Evolutionary conservation across 352 stramenopile species (phyloP), one percentile per base, ranked within the genome.

Genomic region (Pythium vanterpoolii): DNA sequence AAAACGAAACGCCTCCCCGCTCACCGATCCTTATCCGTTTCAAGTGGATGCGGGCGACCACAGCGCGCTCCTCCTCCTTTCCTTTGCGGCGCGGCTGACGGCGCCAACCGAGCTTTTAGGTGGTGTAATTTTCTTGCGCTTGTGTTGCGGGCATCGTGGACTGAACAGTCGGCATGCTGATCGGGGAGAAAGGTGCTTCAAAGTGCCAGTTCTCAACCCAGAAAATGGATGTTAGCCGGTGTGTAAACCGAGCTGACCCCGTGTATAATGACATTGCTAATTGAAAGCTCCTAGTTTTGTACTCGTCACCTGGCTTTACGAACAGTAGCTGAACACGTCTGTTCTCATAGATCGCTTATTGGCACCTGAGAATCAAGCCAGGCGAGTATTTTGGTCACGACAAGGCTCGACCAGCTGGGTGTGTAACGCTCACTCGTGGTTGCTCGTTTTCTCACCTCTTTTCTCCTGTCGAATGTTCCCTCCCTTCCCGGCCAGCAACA

Each of bases 361-460:
- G 11, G 24, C 43, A 49, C 43, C 43, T 49, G 43, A 49, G 43
- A 49, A 49, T 49, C 43, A 34, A 49, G 43, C 43, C 43, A 49
- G 43, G 10, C 43, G 14, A 33, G 31, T 28, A 4, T 47, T 30
- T 47, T 47, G 34, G 5, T 5, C 34, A 16, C n/a, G n/a, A n/a
- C n/a, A n/a, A n/a, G n/a, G 5, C 34, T 21, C 16, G 34, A 21
- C 5, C 34, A 42, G 34, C 34, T 30, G 40, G 24, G 43, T 49
- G 43, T 34, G 43, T 49, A 49, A 49, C 43, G 24, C 43, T 34
- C 11, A 10, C 3, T 1, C 1, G 42, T 24, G 42, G n/a, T 28
- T 28, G 2, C 10, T 49, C 23, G 27, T 49, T 14, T 49, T 49
- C 43, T 34, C 23, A 5, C 34, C 9, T 42, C 4, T 21, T 42